Percentiles rank a stretch among this genome's conserved stretches.
Evolutionary conservation across 768 basidiomycete species (phyloP).

Genomic region (Boletus bicolor): DNA sequence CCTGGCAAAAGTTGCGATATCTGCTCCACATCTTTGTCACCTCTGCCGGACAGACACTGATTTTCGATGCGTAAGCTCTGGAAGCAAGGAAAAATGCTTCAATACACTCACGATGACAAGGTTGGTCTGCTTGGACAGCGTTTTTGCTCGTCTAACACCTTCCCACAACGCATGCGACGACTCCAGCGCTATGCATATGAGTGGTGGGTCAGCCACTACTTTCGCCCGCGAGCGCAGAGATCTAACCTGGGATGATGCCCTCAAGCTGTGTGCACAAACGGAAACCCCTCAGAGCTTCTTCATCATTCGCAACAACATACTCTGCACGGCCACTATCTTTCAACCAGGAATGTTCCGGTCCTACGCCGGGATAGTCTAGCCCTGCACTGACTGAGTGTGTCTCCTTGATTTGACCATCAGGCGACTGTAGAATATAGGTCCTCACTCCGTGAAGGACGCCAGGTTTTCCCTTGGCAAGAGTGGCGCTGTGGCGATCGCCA

Average conservation of each 20-base stretch:
- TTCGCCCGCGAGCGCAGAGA: too few species aligned
- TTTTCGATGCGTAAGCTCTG: neutral
- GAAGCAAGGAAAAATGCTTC: too few species aligned
- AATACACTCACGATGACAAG: neutral
- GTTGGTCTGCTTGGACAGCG: neutral
- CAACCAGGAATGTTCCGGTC: neutral
- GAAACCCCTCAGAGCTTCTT: neutral
- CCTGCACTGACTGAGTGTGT: neutral
- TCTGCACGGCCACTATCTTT: neutral
- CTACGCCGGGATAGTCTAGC: neutral
- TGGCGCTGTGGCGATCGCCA: neutral
- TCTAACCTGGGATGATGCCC: neutral
- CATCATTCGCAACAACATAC: neutral
- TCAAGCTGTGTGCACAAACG: constrained; percentile 1
- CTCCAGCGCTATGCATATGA: neutral
- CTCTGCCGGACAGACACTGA: neutral
- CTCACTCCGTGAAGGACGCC: neutral
- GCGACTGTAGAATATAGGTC: neutral
- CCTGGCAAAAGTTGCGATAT: neutral
- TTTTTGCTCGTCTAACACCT: neutral
- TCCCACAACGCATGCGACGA: neutral
- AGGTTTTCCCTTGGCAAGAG: neutral
- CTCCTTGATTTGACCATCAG: neutral
- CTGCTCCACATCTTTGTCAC: neutral
- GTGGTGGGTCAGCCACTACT: neutral